phyloP scores from a whole-genome alignment of 2,329 filamentous ascomycete genomes.

The Metarhizium album region DNA sequence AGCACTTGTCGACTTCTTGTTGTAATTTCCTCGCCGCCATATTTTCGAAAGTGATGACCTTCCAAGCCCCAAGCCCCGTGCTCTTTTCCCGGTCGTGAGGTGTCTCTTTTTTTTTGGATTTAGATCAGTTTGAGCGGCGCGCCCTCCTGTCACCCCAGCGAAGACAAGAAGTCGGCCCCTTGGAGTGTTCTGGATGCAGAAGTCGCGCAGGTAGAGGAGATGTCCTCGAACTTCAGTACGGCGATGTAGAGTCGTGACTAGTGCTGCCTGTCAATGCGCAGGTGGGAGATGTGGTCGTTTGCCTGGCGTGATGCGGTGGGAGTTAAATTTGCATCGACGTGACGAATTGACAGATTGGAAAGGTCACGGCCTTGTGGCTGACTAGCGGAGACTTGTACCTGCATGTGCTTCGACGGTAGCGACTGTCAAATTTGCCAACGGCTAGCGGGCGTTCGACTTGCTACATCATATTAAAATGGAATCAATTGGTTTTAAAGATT shows the following conservation, averaged over 20 bases:
- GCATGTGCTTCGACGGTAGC: conserved; percentile 1
- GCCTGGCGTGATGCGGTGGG: neutral
- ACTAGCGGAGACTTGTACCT: conserved; percentile 9
- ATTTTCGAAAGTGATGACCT: conserved; percentile 19
- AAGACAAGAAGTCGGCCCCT: neutral
- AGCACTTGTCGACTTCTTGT: conserved; percentile 98
- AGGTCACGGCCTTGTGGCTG: conserved; percentile 10
- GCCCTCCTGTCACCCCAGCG: neutral
- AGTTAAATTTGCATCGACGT: conserved; percentile 6
- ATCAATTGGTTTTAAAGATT: no score
- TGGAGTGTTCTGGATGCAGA: conserved; percentile 1
- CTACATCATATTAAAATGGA: neutral
- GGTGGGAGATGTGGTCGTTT: conserved; percentile 2
- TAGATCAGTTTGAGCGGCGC: neutral
- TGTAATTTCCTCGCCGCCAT: conserved; percentile 96
- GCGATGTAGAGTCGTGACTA: neutral
- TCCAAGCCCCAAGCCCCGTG: neutral
- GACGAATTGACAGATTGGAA: conserved; percentile 9
- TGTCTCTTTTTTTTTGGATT: neutral
- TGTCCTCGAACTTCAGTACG: neutral
- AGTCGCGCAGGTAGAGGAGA: neutral
- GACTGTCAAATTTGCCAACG: neutral
- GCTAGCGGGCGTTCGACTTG: no score
- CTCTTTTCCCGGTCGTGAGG: neutral
- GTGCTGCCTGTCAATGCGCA: neutral